Evolutionary conservation across 2,329 filamentous ascomycete genomes (phyloP).

Genomic region (Endoconidiophora polonica): DNA sequence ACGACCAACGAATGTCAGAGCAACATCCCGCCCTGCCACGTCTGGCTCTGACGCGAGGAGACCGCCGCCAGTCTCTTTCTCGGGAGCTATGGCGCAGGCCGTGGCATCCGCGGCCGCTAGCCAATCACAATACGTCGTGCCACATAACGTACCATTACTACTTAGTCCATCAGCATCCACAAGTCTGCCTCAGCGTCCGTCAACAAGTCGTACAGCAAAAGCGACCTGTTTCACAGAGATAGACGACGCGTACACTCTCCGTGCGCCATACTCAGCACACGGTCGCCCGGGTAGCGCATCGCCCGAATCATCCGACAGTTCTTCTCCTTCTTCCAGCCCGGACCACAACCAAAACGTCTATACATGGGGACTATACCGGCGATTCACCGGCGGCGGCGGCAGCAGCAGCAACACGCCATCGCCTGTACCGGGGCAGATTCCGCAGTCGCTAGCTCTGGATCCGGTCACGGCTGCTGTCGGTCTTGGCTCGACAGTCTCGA

Average conservation of each 20-base stretch:
- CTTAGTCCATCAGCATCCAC: background rate
- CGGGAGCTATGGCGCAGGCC: background rate
- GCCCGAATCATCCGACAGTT: background rate
- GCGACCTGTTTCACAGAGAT: background rate
- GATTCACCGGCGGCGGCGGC: too few species aligned
- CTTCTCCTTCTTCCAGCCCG: background rate
- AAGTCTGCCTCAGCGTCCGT: background rate
- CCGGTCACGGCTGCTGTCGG: background rate
- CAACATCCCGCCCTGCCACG: background rate
- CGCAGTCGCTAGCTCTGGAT: too few species aligned
- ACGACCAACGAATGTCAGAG: too few species aligned
- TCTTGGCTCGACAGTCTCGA: background rate
- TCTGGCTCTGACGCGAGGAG: background rate
- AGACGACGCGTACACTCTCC: background rate
- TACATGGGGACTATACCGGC: too few species aligned
- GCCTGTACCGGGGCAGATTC: too few species aligned
- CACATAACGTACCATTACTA: too few species aligned
- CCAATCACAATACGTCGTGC: background rate
- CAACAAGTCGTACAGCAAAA: background rate
- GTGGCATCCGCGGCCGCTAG: background rate
- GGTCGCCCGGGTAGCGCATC: background rate
- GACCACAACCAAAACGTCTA: background rate
- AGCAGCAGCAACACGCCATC: too few species aligned
- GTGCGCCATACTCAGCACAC: background rate
- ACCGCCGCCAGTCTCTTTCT: constrained; percentile 3